Base-by-base conservation (phyloP, 345 rosid species). In the Lepidium sativum region DNA sequence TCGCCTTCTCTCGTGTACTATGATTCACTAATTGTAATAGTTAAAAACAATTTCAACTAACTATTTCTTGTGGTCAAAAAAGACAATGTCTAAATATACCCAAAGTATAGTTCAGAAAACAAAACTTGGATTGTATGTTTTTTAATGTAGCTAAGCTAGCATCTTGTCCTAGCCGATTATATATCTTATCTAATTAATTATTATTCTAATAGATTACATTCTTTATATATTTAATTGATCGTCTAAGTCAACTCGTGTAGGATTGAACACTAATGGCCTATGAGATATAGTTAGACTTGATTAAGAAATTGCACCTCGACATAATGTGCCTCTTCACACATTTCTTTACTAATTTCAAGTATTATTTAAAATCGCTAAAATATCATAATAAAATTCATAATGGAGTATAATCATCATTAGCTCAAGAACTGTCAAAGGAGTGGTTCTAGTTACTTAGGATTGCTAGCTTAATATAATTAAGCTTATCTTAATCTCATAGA, bases 381-480 rank as follows among this genome's bases (percentile, higher is more conserved):
- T 50, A 41, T 41, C 54, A 72, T 57, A 63, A 49, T 21, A 41
- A 44, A 65, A 72, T 23, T 42, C 53, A 37, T 66, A 65, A 66
- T 65, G 76, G 76, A 51, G 62, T 41, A 72, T 65, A 66, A 59
- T 72, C 67, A 70, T 70, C 69, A 65, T 72, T 58, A 65, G 60
- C 67, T 66, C 52, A 52, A 65, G 71, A 65, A 65, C 71, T 65
- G 76, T 66, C 76, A 65, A 72, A 66, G 62, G 55, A 59, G 71
- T 65, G 71, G 76, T 66, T 72, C 71, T 66, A 66, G 65, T 58
- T 57, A 57, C 65, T 65, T 56, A 65, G 49, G 40, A 9, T 34
- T 57, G 17, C 23, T 65, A 57, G 16, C 33, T 58, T 49, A 47
- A 23, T 16, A 34, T 72, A 65, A 65, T 51, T 59, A 65, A 58